phyloP scores from a whole-genome alignment of 1,284 basidiomycete species.

The Caloboletus firmus region DNA sequence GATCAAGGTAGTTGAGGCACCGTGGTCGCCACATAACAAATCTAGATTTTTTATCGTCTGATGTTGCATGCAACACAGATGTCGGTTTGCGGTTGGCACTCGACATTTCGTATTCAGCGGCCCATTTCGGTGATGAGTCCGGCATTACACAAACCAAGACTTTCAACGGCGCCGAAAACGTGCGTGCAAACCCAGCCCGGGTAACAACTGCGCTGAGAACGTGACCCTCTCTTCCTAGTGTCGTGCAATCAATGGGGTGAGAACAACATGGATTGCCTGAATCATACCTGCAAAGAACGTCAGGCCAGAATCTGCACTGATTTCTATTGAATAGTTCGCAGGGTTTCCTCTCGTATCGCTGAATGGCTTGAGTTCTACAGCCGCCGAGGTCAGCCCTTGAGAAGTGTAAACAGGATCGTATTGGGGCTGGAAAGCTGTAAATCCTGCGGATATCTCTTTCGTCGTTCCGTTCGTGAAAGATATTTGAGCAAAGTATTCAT shows the following conservation, averaged over 20 bases:
- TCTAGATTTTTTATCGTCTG: background rate
- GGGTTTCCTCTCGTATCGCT: background rate
- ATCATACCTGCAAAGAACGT: constrained; percentile 5
- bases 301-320: background rate
- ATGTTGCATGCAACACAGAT: background rate
- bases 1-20: background rate
- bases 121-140: constrained; percentile 8
- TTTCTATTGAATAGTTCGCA: constrained; percentile 3
- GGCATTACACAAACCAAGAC: background rate
- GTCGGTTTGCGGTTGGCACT: background rate
- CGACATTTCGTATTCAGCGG: background rate
- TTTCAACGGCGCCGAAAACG: constrained; percentile 1
- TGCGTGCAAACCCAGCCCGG: constrained; percentile 8
- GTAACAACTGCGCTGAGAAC: constrained; percentile 2
- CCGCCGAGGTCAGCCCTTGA: background rate
- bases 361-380: background rate
- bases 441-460: constrained; percentile 14
- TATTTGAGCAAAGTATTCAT: constrained; percentile 22
- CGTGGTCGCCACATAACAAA: background rate
- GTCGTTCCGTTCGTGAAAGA: constrained; percentile 17
- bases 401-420: background rate
- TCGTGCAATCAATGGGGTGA: background rate
- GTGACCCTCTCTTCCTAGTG: background rate
- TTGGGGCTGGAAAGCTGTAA: constrained; percentile 15
- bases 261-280: background rate